Conservation (phyloP, 768 basidiomycete species). For the Suillus lakei region DNA sequence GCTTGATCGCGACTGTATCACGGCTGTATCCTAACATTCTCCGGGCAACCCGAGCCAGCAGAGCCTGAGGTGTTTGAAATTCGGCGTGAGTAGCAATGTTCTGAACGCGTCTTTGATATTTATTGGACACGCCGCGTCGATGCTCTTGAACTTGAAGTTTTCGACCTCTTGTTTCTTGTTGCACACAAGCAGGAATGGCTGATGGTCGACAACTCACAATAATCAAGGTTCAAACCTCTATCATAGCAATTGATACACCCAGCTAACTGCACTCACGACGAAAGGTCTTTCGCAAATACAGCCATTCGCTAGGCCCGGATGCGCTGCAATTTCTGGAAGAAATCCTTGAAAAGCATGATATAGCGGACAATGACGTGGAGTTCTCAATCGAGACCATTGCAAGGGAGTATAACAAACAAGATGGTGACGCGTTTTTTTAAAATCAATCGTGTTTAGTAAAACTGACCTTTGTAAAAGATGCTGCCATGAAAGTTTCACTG, state of each 20-base stretch:
- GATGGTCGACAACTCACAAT: slow-evolving; percentile 45
- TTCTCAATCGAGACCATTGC: slow-evolving; percentile 80
- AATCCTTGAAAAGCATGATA: slow-evolving; percentile 73
- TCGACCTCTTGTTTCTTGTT: too few species aligned
- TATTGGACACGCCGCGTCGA: not conserved
- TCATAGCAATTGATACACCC: not conserved
- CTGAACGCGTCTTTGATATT: not conserved
- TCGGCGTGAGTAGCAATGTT: not conserved
- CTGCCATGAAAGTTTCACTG: slow-evolving; percentile 80
- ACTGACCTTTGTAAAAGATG: slow-evolving; percentile 52
- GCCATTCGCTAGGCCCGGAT: slow-evolving; percentile 84
- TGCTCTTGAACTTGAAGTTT: not conserved
- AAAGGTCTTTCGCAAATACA: slow-evolving; percentile 87
- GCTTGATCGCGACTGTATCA: not conserved
- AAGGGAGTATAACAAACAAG: slow-evolving; percentile 88
- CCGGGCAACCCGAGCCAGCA: not conserved
- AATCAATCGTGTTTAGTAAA: not conserved
- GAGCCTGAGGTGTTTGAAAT: not conserved
- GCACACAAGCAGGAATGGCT: slow-evolving; percentile 32
- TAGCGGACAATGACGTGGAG: slow-evolving; percentile 71
- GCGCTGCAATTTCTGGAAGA: slow-evolving; percentile 72
- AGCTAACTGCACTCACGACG: not conserved
- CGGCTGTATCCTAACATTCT: not conserved
- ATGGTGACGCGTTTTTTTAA: slow-evolving; percentile 55
- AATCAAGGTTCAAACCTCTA: slow-evolving; percentile 43